Base-by-base conservation (phyloP, 176 grass and related monocot genomes). In the Leersia perrieri region DNA sequence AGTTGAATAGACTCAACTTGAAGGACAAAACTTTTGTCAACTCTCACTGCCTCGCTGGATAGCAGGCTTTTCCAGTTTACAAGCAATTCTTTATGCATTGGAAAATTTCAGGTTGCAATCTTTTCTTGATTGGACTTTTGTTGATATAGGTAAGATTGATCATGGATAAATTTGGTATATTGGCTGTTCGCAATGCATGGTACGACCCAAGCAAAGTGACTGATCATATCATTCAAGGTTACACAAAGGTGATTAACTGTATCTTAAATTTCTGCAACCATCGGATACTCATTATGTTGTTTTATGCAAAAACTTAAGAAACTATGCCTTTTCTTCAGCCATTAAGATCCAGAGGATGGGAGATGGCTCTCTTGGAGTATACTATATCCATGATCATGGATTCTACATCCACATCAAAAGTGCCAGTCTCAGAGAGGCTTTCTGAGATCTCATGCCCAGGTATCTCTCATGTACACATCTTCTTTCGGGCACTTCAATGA, bases 111-210 rank as follows among this genome's bases (percentile, higher is more conserved):
- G 2, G 57, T 51, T 67, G 12, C 5, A 18, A 33, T 87, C 3
- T 18, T 33, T 74, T 49, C 5, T 45, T 80, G 85, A 51, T 66
- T 89, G 1, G 1, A 73, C 60, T 66, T 38, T 70, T 20, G 62
- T 74, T 68, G 53, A 41, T 57, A 18, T 67, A 98, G 92, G 65
- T 95, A 82, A 91, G 90, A 81, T 76, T 80, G 83, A 57, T 91
- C 67, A 99, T 99, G 77, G 92, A 99, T 80, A 99, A 99, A 78
- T 95, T 95, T 84, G 88, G 92, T 44, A 33, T 91, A 81, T 10
- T 70, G 57, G 92, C 84, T 0, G 82, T 93, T 69, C 87, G 86
- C 33, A 90, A 93, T 83, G 82, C 96, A 82, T 95, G 96, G 96
- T 95, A 85, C 40, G 86, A 99, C 75, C 63, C 88, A 84, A 91